Conservation (phyloP, 1,139 yeast genomes). For the Kluyveromyces marxianus region DNA sequence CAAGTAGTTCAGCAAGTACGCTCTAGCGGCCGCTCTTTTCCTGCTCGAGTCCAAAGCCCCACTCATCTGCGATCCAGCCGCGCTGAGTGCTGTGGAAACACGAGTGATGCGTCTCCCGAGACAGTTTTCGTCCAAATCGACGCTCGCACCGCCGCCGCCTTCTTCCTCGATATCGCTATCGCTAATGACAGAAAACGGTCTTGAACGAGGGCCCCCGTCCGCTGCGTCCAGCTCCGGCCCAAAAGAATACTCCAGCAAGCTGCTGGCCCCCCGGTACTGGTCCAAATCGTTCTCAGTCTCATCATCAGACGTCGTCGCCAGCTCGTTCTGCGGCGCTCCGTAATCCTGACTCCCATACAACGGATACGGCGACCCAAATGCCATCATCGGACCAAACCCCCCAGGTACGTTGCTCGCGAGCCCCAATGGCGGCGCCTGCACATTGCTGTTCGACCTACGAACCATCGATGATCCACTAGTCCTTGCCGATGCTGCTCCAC, state of each 20-base stretch:
- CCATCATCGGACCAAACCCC: slow-evolving; percentile 4
- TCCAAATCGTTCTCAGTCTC: slow-evolving; percentile 1
- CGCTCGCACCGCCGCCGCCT: background rate
- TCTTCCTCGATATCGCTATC: background rate
- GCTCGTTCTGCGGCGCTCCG: slow-evolving; percentile 1
- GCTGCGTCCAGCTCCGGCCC: too few relatives aligned
- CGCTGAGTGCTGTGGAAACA: slow-evolving; percentile 3
- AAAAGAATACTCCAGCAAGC: slow-evolving; percentile 3
- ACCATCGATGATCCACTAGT: too few relatives aligned
- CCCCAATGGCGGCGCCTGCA: background rate
- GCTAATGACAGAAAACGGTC: background rate
- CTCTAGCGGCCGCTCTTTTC: slow-evolving; percentile 8
- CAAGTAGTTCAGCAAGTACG: slow-evolving; percentile 18
- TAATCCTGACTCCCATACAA: slow-evolving; percentile 2
- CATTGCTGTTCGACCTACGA: background rate
- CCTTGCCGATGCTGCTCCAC: too few relatives aligned
- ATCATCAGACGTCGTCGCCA: slow-evolving; percentile 1
- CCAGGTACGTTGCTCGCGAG: background rate
- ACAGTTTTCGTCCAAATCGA: background rate
- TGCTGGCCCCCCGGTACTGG: slow-evolving; percentile 4
- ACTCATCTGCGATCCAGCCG: slow-evolving; percentile 4
- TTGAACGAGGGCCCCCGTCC: too few relatives aligned
- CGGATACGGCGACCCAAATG: slow-evolving; percentile 1
- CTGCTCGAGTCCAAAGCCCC: background rate
- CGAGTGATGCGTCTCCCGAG: slow-evolving; percentile 2